A percentile compares a stretch with the other conserved stretches of the same genome.
Evolutionary conservation across 345 rosid genomes (phyloP).

Genomic region (Citrus trifoliata): DNA sequence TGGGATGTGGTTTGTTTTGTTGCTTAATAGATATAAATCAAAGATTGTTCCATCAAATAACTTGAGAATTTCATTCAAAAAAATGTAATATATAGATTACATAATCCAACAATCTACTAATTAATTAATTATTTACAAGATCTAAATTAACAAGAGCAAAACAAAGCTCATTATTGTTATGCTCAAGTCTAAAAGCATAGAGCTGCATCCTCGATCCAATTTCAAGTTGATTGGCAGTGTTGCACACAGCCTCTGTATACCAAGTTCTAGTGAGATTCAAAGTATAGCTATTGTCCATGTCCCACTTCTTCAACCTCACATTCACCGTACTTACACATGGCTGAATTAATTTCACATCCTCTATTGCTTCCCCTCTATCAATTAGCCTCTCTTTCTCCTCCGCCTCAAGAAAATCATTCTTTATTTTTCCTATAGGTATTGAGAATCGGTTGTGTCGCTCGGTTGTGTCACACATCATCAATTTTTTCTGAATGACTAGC

Average conservation of each 20-base stretch:
- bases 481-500: neutral
- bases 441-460: neutral
- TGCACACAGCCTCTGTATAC: neutral
- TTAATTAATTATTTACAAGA: neutral
- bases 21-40: too few species aligned
- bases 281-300: neutral
- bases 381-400: neutral
- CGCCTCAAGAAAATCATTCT: neutral
- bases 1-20: too few species aligned
- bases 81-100: too few species aligned
- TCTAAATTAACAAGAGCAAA: neutral
- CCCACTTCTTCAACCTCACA: neutral
- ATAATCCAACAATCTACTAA: too few species aligned
- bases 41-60: too few species aligned
- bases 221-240: neutral
- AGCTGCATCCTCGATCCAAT: neutral
- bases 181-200: neutral
- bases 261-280: neutral
- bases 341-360: neutral
- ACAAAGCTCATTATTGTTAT: neutral
- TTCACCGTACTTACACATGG: neutral
- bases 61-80: too few species aligned
- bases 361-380: neutral
- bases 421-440: neutral
- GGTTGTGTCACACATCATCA: neutral